A percentile compares a stretch with the other conserved stretches of the same genome.
phyloP scores from a whole-genome alignment of 768 basidiomycete genomes.

The Collybia nuda region DNA sequence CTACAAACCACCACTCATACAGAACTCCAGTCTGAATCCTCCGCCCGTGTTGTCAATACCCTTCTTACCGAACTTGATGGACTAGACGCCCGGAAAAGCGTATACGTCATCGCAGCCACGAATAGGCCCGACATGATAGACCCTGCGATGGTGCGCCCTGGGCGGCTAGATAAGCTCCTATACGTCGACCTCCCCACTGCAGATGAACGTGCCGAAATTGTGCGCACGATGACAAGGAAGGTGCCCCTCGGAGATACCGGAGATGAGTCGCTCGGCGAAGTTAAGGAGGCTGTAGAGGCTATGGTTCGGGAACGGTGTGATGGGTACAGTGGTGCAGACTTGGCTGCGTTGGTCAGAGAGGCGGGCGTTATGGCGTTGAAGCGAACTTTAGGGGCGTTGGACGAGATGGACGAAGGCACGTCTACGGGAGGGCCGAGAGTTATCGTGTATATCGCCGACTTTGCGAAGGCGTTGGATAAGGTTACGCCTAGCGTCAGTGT shows the following conservation, averaged over 20 bases:
- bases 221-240: slow-evolving; percentile 69
- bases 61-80: slow-evolving; percentile 94
- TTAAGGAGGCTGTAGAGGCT: slow-evolving; percentile 29
- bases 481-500: slow-evolving; percentile 84
- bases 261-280: slow-evolving; percentile 12
- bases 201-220: slow-evolving; percentile 79
- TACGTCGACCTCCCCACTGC: slow-evolving; percentile 86
- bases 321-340: slow-evolving; percentile 90
- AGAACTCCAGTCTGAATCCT: slow-evolving; percentile 76
- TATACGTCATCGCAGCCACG: slow-evolving; percentile 94
- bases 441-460: slow-evolving; percentile 64
- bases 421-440: slow-evolving; percentile 28
- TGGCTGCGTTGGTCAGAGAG: slow-evolving; percentile 85
- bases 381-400: slow-evolving; percentile 65
- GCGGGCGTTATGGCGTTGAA: slow-evolving; percentile 85
- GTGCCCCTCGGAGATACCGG: slow-evolving; percentile 56
- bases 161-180: slow-evolving; percentile 89
- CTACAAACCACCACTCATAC: slow-evolving; percentile 2
- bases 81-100: slow-evolving; percentile 79
- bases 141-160: slow-evolving; percentile 97
- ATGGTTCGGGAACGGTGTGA: slow-evolving; percentile 68
- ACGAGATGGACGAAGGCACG: slow-evolving; percentile 47
- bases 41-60: slow-evolving; percentile 91
- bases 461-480: slow-evolving; percentile 71
- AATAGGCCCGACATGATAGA: slow-evolving; percentile 98